phyloP scores from a whole-genome alignment of 75 land plant species.

The Gnetum montanum region DNA sequence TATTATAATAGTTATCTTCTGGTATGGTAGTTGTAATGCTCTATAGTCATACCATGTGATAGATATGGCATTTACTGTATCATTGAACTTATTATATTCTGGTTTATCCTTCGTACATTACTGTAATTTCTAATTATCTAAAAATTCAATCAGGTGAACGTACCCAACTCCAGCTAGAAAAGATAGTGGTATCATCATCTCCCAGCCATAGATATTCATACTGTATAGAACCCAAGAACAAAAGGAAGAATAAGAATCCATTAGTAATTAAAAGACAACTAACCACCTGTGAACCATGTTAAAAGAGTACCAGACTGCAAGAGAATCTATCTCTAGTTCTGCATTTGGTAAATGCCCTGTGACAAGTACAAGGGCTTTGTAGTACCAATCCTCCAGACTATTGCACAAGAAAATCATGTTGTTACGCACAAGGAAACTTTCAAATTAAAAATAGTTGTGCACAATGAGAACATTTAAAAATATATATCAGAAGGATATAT shows the following conservation, averaged over 20 bases:
- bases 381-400: constrained; percentile 6
- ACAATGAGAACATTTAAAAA: neutral
- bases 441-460: neutral
- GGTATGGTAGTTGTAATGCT: no score
- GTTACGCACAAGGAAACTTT: neutral
- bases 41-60: no score
- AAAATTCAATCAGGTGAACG: neutral
- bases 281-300: neutral
- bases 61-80: no score
- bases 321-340: constrained; percentile 2
- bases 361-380: neutral
- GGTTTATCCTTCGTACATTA: no score
- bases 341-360: constrained; percentile 5
- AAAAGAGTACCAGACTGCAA: constrained; percentile 6
- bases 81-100: no score
- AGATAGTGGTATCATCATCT: constrained; percentile 20
- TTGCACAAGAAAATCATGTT: neutral
- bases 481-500: neutral
- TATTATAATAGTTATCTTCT: no score
- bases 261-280: neutral
- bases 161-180: constrained; percentile 22
- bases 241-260: neutral
- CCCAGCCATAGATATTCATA: constrained; percentile 29
- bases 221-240: neutral
- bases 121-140: neutral